Percentiles rank a stretch among this genome's conserved stretches.
Conservation (phyloP, 306 rosid species). For the Lithocarpus polystachyus region DNA sequence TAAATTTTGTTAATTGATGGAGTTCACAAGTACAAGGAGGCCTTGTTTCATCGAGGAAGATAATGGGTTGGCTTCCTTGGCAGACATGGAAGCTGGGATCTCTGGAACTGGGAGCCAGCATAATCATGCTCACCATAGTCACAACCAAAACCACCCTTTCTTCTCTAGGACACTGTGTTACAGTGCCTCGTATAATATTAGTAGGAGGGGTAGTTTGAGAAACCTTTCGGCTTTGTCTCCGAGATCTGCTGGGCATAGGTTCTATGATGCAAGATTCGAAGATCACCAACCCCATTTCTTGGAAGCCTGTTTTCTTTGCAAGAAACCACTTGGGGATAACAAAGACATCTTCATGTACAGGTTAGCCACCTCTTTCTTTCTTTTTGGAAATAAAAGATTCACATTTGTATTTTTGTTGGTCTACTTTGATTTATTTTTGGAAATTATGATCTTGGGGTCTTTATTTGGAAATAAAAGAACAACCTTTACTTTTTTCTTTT, state of each 20-base stretch:
- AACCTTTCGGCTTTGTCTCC: constrained; percentile 33
- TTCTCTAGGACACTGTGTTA: constrained; percentile 54
- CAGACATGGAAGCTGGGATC: constrained; percentile 54
- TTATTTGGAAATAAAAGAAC: not conserved
- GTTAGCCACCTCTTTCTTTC: constrained; percentile 25
- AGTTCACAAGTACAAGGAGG: constrained; percentile 31
- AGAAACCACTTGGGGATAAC: constrained; percentile 57
- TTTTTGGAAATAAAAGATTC: not conserved
- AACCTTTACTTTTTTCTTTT: not conserved
- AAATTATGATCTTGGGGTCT: not conserved
- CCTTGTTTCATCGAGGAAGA: constrained; percentile 66
- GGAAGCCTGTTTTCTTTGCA: constrained; percentile 75
- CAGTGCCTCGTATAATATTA: constrained; percentile 13
- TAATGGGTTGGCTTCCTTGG: constrained; percentile 46
- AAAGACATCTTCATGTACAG: constrained; percentile 95
- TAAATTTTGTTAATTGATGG: constrained; percentile 31
- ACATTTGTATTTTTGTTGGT: not conserved
- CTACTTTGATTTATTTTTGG: not conserved
- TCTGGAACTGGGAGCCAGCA: constrained; percentile 30
- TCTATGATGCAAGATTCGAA: constrained; percentile 70
- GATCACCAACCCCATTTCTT: constrained; percentile 80
- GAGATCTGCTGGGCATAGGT: constrained; percentile 55
- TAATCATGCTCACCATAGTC: not conserved
- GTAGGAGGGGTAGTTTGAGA: constrained; percentile 27
- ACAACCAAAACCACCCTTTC: constrained; percentile 24